These are phyloP conservation scores for Pyrenophora tritici-repentis DNA, from an alignment of 2,329 filamentous ascomycete species.

Conservation along the genomic window DNA sequence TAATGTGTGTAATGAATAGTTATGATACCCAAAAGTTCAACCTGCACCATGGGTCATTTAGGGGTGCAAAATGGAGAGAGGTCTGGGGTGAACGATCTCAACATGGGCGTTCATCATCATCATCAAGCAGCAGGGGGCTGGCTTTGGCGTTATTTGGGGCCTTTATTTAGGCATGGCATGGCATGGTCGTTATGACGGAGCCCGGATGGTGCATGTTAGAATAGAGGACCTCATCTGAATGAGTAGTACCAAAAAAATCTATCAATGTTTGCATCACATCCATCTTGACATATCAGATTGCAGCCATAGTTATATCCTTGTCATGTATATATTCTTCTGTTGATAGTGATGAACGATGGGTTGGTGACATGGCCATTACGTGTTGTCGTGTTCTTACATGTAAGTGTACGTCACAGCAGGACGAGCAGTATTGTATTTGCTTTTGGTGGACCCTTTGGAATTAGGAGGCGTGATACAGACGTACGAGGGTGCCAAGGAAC, in stretches of 20 bases:
- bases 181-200: constrained; percentile 1
- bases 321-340: too few species aligned
- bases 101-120: constrained; percentile 45
- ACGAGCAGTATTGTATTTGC: neutral
- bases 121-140: constrained; percentile 17
- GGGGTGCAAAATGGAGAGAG: constrained; percentile 28
- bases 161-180: constrained; percentile 2
- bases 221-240: constrained; percentile 2
- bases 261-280: neutral
- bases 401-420: neutral
- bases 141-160: constrained; percentile 13
- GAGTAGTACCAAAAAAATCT: neutral
- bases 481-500: too few species aligned
- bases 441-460: too few species aligned
- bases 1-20: constrained; percentile 49
- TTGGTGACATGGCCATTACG: neutral
- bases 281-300: too few species aligned
- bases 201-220: constrained; percentile 1
- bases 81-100: constrained; percentile 43
- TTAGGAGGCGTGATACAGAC: too few species aligned
- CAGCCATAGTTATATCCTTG: too few species aligned
- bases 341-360: neutral
- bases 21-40: constrained; percentile 53
- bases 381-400: too few species aligned
- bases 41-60: constrained; percentile 48